These are phyloP conservation scores for Colletotrichum tanaceti DNA, from an alignment of 2,329 filamentous ascomycete genomes.

Conservation along the genomic window DNA sequence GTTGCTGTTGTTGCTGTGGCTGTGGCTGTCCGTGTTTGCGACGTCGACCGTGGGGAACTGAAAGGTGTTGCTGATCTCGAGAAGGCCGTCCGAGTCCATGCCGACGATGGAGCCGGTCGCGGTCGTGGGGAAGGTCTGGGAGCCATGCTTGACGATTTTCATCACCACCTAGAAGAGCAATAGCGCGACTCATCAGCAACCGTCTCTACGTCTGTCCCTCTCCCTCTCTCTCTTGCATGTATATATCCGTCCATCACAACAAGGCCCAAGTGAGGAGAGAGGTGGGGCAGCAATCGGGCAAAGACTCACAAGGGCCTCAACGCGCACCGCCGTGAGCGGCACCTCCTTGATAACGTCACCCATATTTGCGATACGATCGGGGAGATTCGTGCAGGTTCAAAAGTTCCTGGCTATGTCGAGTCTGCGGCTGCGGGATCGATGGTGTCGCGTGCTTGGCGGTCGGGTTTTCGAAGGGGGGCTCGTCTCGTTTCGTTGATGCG, in stretches of 20 bases:
- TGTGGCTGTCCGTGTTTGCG: constrained; percentile 76
- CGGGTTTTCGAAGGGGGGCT: constrained; percentile 28
- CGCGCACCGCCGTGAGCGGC: constrained; percentile 87
- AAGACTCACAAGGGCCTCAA: constrained; percentile 87
- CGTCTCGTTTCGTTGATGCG: constrained; percentile 44
- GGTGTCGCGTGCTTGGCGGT: constrained; percentile 41
- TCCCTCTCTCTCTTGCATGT: too few relatives aligned
- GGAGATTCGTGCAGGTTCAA: constrained; percentile 42
- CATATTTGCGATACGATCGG: constrained; percentile 59
- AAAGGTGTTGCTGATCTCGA: constrained; percentile 96
- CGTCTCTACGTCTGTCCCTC: background rate
- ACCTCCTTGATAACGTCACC: constrained; percentile 71
- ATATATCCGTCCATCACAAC: constrained; percentile 11
- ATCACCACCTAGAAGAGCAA: constrained; percentile 81
- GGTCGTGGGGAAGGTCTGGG: constrained; percentile 85
- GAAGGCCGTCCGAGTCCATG: constrained; percentile 84
- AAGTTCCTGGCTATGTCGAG: constrained; percentile 43
- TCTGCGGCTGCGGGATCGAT: constrained; percentile 46
- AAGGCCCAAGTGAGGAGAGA: constrained; percentile 44
- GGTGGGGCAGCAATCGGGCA: constrained; percentile 50
- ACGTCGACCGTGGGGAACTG: constrained; percentile 88
- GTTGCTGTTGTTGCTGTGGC: constrained; percentile 77
- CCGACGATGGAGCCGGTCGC: constrained; percentile 93
- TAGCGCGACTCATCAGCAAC: constrained; percentile 42
- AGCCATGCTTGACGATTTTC: constrained; percentile 98